Conservation (phyloP, 495 filamentous ascomycete species). For the Aeminium ludgeri region DNA sequence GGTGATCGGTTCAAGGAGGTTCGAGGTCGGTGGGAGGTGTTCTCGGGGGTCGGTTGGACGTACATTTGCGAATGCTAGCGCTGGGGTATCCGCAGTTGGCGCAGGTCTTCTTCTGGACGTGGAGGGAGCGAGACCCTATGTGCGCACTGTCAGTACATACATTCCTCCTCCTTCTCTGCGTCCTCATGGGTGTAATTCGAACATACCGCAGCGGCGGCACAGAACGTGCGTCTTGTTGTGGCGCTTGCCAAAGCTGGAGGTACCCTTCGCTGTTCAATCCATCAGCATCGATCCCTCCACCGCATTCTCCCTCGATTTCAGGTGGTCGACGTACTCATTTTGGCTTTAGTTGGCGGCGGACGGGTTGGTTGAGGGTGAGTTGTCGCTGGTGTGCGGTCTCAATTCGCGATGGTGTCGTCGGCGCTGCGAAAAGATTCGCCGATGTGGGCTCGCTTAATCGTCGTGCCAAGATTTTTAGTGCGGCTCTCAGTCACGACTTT, state of each 20-base stretch:
- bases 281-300: conserved; percentile 1
- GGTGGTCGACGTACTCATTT: conserved; percentile 15
- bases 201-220: conserved; percentile 90
- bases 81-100: conserved; percentile 93
- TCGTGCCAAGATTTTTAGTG: too few relatives aligned
- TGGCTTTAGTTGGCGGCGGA: conserved; percentile 10
- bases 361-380: background rate
- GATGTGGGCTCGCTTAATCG: conserved; percentile 1
- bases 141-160: conserved; percentile 17
- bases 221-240: conserved; percentile 99
- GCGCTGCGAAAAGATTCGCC: conserved; percentile 11
- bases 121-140: conserved; percentile 80
- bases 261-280: conserved; percentile 59
- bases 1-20: too few relatives aligned
- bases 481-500: too few relatives aligned
- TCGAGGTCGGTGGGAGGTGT: conserved; percentile 6
- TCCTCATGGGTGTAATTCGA: background rate
- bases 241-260: conserved; percentile 92
- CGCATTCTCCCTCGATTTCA: background rate
- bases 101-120: conserved; percentile 99
- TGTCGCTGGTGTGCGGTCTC: background rate
- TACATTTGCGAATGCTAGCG: conserved; percentile 97
- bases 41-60: conserved; percentile 28
- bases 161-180: conserved; percentile 7
- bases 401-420: conserved; percentile 6